These are phyloP conservation scores for Arachis hypogaea DNA, from an alignment of 306 rosid genomes.

Conservation along the genomic window DNA sequence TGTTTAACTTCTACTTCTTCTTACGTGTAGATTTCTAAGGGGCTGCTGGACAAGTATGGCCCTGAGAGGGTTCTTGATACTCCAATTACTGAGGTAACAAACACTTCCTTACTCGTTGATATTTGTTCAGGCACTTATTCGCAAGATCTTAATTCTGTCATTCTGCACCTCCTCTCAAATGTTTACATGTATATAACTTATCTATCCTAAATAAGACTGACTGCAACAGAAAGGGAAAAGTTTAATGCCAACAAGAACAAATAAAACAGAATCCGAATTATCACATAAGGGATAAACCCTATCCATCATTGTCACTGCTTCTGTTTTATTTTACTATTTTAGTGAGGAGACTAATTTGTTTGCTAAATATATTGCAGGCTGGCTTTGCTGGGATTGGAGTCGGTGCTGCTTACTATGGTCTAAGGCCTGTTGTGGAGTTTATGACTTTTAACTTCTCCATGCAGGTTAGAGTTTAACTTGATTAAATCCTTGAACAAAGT, in stretches of 20 bases:
- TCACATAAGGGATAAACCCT: neutral
- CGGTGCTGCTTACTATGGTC: conserved; percentile 98
- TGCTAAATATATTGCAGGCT: conserved; percentile 67
- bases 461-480: conserved; percentile 71
- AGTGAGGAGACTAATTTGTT: conserved; percentile 12
- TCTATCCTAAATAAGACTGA: neutral
- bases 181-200: too few species aligned
- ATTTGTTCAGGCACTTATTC: too few species aligned
- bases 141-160: too few species aligned
- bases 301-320: neutral
- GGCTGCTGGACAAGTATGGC: conserved; percentile 94
- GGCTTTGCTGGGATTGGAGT: conserved; percentile 99
- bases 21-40: conserved; percentile 75
- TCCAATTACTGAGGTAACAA: conserved; percentile 90
- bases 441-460: conserved; percentile 99
- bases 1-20: conserved; percentile 5
- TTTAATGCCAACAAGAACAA: neutral
- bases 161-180: too few species aligned
- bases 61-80: conserved; percentile 98
- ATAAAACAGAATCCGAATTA: neutral
- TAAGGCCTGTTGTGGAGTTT: conserved; percentile 87
- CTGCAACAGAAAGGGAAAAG: neutral
- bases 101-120: conserved; percentile 16
- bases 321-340: neutral
- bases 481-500: neutral